Base-by-base conservation (phyloP, 345 rosid species). In the Citrus maxima region DNA sequence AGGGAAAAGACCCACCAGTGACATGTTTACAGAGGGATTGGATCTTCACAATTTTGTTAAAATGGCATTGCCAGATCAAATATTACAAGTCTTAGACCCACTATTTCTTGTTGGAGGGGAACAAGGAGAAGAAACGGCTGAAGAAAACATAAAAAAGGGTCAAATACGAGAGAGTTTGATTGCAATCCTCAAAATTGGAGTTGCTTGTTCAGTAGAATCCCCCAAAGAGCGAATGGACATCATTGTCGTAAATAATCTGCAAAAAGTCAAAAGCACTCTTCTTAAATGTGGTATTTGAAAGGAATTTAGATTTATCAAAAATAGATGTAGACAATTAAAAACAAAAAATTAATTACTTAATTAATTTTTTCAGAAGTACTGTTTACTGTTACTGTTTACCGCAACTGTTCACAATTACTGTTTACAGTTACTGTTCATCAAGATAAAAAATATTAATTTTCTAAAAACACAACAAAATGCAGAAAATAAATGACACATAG, bases 1-100 rank as follows among this genome's bases (percentile, higher is more conserved):
- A 0, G 81, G 83, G 55, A 83, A 60, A 73, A 74, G 73, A 37
- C 81, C 86, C 2, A 83, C 81, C 1, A 77, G 77, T 68, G 83
- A 74, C 56, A 74, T 80, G 72, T 84, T 80, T 79, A 54, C 0
- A 38, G 80, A 80, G 12, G 80, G 67, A 34, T 65, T 78, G 18
- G 72, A 70, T 67, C 86, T 84, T n/a, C 82, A 71, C 25, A 70
- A 34, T 16, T 84, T 63, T 34, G 84, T 72, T 3, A 40, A 78
- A 37, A 78, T 35, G 25, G 76, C 82, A 8, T 21, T 80, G n/a
- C 82, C 81, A 0, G 82, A 80, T 14, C 61, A 66, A 62, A 77
- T 74, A n/a, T 10, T n/a, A 6, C 24, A 80, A 34, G 67, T 77
- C 6, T 34, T 56, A 2, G 82, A 80, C 49, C 66, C 80, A 18